A percentile compares a stretch with the other conserved stretches of the same genome.
These are phyloP conservation scores for Solanum rostratum DNA, from an alignment of 257 asterid genomes.

Conservation along the genomic window DNA sequence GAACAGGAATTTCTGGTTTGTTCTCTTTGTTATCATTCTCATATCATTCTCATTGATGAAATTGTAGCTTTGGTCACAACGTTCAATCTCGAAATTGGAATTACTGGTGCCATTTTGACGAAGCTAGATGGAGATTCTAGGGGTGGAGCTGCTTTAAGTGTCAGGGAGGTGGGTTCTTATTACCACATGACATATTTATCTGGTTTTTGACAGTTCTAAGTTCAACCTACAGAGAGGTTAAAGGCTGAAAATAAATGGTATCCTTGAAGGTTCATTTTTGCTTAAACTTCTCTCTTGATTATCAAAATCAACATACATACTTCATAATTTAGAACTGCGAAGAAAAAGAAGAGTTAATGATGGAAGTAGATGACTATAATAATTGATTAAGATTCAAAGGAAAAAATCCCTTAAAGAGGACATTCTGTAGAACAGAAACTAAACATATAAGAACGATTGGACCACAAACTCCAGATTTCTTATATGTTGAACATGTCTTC, in stretches of 20 bases:
- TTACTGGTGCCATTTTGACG: constrained; percentile 94
- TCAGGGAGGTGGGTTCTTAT: constrained; percentile 63
- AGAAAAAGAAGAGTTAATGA: neutral
- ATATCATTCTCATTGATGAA: constrained; percentile 9
- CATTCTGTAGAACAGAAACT: neutral
- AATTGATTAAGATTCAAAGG: neutral
- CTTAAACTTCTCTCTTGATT: neutral
- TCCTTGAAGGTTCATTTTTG: neutral
- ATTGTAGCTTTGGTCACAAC: constrained; percentile 74
- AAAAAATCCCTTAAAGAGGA: neutral
- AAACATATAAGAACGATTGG: neutral
- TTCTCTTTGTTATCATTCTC: constrained; percentile 9
- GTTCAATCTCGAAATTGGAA: constrained; percentile 96
- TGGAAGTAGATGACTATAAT: neutral
- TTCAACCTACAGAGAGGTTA: neutral
- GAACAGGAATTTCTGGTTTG: neutral
- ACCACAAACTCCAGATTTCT: neutral
- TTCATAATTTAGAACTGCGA: neutral
- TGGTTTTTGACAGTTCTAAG: neutral
- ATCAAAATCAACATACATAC: neutral
- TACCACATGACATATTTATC: neutral
- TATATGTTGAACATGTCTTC: neutral
- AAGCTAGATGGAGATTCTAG: constrained; percentile 98
- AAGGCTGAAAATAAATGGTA: neutral
- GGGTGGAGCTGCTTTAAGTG: constrained; percentile 99